These are phyloP conservation scores for Clavispora vitiphila DNA, from an alignment of 805 yeast species.

Conservation along the genomic window DNA sequence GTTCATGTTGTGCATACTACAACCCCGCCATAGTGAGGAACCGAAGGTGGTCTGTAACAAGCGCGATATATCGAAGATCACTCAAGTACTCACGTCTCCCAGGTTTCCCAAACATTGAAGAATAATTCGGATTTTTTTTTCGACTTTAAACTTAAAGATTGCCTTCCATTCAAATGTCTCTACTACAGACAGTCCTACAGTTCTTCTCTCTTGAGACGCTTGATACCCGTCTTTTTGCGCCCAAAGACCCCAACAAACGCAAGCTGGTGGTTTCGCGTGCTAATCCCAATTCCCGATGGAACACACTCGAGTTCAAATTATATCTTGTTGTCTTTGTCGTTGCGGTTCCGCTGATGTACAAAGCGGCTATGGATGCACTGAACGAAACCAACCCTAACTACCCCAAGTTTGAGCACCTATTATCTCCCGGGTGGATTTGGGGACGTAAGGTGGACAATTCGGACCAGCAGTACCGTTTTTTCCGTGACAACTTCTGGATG, in stretches of 20 bases:
- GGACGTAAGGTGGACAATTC: conserved; percentile 91
- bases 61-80: neutral
- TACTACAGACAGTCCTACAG: conserved; percentile 13
- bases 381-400: conserved; percentile 73
- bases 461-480: conserved; percentile 83
- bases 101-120: too few species aligned
- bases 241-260: conserved; percentile 26
- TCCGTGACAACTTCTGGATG: conserved; percentile 72
- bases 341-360: conserved; percentile 78
- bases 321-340: conserved; percentile 60
- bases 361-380: conserved; percentile 77
- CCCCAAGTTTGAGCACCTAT: conserved; percentile 50
- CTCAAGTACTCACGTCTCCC: too few species aligned
- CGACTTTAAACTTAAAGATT: too few species aligned
- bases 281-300: conserved; percentile 60
- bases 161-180: too few species aligned
- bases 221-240: conserved; percentile 46
- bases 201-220: conserved; percentile 49
- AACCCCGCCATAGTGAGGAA: neutral
- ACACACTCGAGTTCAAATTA: conserved; percentile 65
- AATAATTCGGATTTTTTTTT: too few species aligned
- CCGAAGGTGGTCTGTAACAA: too few species aligned
- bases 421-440: conserved; percentile 82
- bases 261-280: conserved; percentile 28
- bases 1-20: neutral